Conservation (phyloP, 352 stramenopile genomes). For the Globisporangium iwayamae region DNA sequence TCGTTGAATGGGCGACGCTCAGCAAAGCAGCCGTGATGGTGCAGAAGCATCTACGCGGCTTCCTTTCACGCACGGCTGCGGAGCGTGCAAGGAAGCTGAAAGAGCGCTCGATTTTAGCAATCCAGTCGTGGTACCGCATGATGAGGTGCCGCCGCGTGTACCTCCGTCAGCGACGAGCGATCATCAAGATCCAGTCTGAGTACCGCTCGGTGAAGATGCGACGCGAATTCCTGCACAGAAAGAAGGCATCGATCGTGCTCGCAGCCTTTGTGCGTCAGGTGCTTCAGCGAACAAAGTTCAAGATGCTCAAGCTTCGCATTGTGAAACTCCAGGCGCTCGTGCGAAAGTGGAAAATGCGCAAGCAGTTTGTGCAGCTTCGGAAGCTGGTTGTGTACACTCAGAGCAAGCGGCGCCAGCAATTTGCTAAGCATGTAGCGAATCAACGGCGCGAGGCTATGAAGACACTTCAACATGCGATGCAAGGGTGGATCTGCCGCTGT, state of each 20-base stretch:
- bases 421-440: constrained; percentile 20
- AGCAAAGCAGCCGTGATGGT: constrained; percentile 36
- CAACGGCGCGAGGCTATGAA: constrained; percentile 29
- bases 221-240: constrained; percentile 42
- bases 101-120: constrained; percentile 25
- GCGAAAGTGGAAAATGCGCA: constrained; percentile 37
- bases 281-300: constrained; percentile 61
- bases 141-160: constrained; percentile 28
- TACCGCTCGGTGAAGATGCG: constrained; percentile 39
- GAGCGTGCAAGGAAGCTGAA: constrained; percentile 57
- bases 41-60: constrained; percentile 46
- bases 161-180: constrained; percentile 21
- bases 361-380: constrained; percentile 26
- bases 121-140: constrained; percentile 71
- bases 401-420: constrained; percentile 37
- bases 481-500: constrained; percentile 43
- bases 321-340: constrained; percentile 61
- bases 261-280: constrained; percentile 68
- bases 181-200: constrained; percentile 43
- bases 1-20: constrained; percentile 30
- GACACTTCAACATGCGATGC: constrained; percentile 46
- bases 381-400: constrained; percentile 36
- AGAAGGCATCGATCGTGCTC: constrained; percentile 56
- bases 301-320: constrained; percentile 56
- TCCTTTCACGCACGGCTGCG: constrained; percentile 54